A percentile compares a stretch with the other conserved stretches of the same genome.
These are phyloP conservation scores for Populus pruinosa DNA, from an alignment of 345 rosid species.

Conservation along the genomic window DNA sequence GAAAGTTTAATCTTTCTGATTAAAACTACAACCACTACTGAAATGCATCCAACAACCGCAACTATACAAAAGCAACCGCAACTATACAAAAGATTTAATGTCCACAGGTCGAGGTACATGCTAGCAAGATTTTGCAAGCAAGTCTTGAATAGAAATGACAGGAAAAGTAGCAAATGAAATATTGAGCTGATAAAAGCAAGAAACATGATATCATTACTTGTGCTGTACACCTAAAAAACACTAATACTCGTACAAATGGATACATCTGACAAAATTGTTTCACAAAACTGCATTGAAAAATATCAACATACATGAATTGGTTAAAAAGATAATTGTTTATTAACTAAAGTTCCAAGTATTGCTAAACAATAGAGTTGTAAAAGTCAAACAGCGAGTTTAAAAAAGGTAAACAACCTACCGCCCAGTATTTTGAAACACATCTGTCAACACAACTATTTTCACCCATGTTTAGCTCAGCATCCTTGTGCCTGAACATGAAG, in stretches of 20 bases:
- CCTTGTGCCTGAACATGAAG: slow-evolving; percentile 66
- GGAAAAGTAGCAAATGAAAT: background rate
- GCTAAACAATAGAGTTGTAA: background rate
- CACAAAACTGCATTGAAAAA: background rate
- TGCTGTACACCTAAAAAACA: background rate
- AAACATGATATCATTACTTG: background rate
- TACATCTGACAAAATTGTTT: background rate
- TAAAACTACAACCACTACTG: background rate
- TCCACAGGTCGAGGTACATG: background rate
- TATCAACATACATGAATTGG: background rate
- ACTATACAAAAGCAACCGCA: background rate
- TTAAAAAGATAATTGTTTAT: background rate
- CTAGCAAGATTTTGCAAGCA: background rate
- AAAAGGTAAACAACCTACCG: slow-evolving; percentile 39
- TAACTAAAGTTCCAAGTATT: background rate
- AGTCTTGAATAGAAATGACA: background rate
- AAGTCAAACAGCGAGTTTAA: background rate
- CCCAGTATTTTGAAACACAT: slow-evolving; percentile 93
- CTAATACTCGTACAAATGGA: background rate
- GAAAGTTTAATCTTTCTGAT: background rate
- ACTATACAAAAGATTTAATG: background rate
- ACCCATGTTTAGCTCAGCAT: slow-evolving; percentile 92
- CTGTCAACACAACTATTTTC: slow-evolving; percentile 99
- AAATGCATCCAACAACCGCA: background rate
- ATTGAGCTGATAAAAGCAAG: background rate